Base-by-base conservation (phyloP, 768 basidiomycete species). In the Termitomyces sp. region DNA sequence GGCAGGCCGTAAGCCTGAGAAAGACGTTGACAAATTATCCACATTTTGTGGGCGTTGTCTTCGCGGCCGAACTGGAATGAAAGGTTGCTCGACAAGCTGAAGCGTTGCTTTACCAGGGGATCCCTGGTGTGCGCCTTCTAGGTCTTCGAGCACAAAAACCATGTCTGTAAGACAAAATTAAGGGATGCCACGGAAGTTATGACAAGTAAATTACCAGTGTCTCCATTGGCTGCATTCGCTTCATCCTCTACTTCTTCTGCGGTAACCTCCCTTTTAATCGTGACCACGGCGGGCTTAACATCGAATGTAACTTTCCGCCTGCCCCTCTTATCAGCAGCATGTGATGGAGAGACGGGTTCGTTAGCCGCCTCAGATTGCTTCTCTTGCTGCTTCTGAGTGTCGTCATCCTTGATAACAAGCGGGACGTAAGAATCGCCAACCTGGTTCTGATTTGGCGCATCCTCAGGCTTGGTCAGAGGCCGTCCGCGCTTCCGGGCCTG, bases 221-320 rank as follows among this genome's bases (percentile, higher is more conserved):
- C 68, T 52, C 71, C 73, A 36, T 72, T 60, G 41, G 65, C 66
- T 41, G 63, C 67, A 39, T 55, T 57, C 42, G 65, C 66, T 24
- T 66, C 69, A 56, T 73, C 71, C 42, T 69, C 72, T 44, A 69
- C 70, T 45, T 67, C 66, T 57, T 71, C 72, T 20, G 69, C 58
- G 36, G 69, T 71, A 18, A 72, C 65, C 58, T 78, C 71, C 30
- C 69, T 70, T 33, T 78, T 75, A 60, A 80, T 79, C n/a, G 79
- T 75, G 27, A 78, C 72, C 12, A 81, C 78, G 41, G 77, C 83
- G 22, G 85, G 81, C 66, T 86, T 75, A 51, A 87, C 81, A 62
- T 91, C 81, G 65, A 91, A 91, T 9, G 87, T 89, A 33, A 91
- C 87, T 69, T 84, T 88, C 60, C 83, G 77, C 70, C 85, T 89